Percentiles rank a stretch among this genome's conserved stretches.
These are phyloP conservation scores for Escovopsis sp. DNA, from an alignment of 2,329 filamentous ascomycete species.

Conservation along the genomic window DNA sequence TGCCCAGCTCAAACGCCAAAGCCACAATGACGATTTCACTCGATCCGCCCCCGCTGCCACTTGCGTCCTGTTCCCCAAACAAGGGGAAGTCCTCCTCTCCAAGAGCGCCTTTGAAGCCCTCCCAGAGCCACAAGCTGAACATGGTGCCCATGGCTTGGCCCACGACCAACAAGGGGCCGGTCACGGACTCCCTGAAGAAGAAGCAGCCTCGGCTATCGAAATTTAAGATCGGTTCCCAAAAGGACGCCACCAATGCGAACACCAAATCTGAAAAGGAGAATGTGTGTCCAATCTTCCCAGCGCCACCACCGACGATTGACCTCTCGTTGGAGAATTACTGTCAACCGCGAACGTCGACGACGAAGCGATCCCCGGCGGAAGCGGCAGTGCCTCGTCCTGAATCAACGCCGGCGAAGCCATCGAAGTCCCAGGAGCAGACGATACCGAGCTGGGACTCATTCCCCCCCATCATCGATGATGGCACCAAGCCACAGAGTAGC, in stretches of 20 bases:
- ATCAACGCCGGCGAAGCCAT: slow-evolving; percentile 50
- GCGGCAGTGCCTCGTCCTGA: slow-evolving; percentile 55
- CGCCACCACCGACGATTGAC: slow-evolving; percentile 31
- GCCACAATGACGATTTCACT: slow-evolving; percentile 33
- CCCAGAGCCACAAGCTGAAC: slow-evolving; percentile 46
- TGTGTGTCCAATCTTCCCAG: slow-evolving; percentile 34
- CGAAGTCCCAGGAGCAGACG: slow-evolving; percentile 39
- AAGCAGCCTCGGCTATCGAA: slow-evolving; percentile 46
- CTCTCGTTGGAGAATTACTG: slow-evolving; percentile 38
- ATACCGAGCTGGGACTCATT: slow-evolving; percentile 68
- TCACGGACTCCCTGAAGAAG: slow-evolving; percentile 57
- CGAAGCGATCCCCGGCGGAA: slow-evolving; percentile 55
- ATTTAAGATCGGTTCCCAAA: slow-evolving; percentile 42
- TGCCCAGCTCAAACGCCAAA: slow-evolving; percentile 41
- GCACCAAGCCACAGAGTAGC: slow-evolving; percentile 77
- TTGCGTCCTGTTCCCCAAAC: slow-evolving; percentile 45
- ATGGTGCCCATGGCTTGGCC: slow-evolving; percentile 55
- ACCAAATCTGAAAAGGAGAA: slow-evolving; percentile 41
- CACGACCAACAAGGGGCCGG: slow-evolving; percentile 28
- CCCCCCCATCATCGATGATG: slow-evolving; percentile 69
- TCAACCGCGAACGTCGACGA: slow-evolving; percentile 24
- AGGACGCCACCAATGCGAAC: slow-evolving; percentile 30
- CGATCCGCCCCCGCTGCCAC: slow-evolving; percentile 41
- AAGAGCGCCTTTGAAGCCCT: slow-evolving; percentile 37
- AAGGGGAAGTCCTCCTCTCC: slow-evolving; percentile 52